These are phyloP conservation scores for Somion occarium DNA, from an alignment of 1,284 basidiomycete genomes.

Conservation along the genomic window DNA sequence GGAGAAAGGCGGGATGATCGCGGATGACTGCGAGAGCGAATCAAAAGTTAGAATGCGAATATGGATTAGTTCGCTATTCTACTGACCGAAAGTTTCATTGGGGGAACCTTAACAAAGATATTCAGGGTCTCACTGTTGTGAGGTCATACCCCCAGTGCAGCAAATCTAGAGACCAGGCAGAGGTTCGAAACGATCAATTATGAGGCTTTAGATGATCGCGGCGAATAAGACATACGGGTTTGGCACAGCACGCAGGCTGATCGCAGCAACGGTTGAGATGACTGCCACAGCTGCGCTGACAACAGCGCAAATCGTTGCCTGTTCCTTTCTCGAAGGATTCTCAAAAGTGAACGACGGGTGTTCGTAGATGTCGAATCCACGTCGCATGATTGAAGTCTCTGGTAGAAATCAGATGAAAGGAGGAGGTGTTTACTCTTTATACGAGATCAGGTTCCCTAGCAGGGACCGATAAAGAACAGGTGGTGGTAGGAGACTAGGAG, in stretches of 20 bases:
- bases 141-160: too few relatives aligned
- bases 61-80: too few relatives aligned
- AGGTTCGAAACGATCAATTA: too few relatives aligned
- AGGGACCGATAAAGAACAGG: not conserved
- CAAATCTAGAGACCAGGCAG: too few relatives aligned
- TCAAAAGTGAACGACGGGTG: constrained; percentile 9
- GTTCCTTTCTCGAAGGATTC: constrained; percentile 7
- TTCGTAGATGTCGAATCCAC: constrained; percentile 9
- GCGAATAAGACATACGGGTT: constrained; percentile 7
- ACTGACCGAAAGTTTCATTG: too few relatives aligned
- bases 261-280: constrained; percentile 6
- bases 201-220: too few relatives aligned
- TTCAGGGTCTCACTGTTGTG: too few relatives aligned
- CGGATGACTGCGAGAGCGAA: too few relatives aligned
- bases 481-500: not conserved
- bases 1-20: too few relatives aligned
- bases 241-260: constrained; percentile 5
- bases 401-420: not conserved
- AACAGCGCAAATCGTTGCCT: constrained; percentile 8
- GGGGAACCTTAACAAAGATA: too few relatives aligned
- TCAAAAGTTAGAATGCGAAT: too few relatives aligned
- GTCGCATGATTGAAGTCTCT: not conserved
- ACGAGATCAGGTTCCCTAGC: not conserved
- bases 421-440: not conserved
- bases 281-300: constrained; percentile 7